Base-by-base conservation (phyloP, 257 asterid species). In the Solanum tarapatanum region DNA sequence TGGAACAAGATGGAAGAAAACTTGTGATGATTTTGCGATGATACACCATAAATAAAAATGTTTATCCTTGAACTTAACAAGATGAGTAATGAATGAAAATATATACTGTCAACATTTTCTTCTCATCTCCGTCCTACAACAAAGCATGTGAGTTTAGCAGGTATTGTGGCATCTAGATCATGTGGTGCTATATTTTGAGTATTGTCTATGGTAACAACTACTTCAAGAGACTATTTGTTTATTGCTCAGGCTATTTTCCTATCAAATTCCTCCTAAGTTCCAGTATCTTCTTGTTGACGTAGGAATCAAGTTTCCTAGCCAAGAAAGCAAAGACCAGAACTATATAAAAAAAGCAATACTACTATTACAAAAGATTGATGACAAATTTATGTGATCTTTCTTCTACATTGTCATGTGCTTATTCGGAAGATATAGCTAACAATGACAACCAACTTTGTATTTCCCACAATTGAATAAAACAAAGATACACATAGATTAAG, bases 51-150 rank as follows among this genome's bases (percentile, higher is more conserved):
- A 94, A 95, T 92, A 43, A 1, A 98, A 93, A 84, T 93, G 94
- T 86, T 70, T 92, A 82, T 97, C 99, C 90, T 94, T 95, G 92
- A 91, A 97, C 88, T 89, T 92, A 90, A 97, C 90, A 84, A 97
- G 98, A 91, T 97, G 98, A 32, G 97, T 93, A 60, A 94, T 93
- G 86, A 91, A 95, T 2, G 97, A 93, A 55, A 94, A 87, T 87
- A 97, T 91, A 14, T 48, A 48, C 92, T 2, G 95, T 97, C 87
- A 92, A 86, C 87, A 86, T 89, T 87, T 68, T 91, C 89, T 84
- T 94, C 88, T 88, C 88, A 11, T 79, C 43, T 64, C 91, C 96
- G 12, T 94, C 93, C 99, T 95, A 87, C 87, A 89, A 86, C 33
- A 58, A 69, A 36, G 55, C 88, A 72, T 8, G 80, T 7, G 62